phyloP scores from a whole-genome alignment of 345 rosid genomes.

The Triadica sebifera region DNA sequence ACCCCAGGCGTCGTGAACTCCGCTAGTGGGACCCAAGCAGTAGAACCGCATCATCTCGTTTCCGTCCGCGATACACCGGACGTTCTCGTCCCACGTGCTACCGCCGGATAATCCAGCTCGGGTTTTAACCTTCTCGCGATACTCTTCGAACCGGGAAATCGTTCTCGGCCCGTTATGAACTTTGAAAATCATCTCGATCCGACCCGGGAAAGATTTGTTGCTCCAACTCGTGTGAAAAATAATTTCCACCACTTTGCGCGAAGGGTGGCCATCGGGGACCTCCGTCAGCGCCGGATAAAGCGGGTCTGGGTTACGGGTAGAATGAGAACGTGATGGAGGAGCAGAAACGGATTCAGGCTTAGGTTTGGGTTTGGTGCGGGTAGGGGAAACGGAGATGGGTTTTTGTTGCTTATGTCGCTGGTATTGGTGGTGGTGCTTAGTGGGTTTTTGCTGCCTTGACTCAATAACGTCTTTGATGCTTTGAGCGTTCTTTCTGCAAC shows the following conservation, averaged over 20 bases:
- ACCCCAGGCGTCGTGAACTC: slow-evolving; percentile 15
- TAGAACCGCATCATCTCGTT: slow-evolving; percentile 96
- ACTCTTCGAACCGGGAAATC: slow-evolving; percentile 81
- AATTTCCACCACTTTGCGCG: slow-evolving; percentile 90
- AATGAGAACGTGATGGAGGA: slow-evolving; percentile 33
- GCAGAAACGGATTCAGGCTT: slow-evolving; percentile 32
- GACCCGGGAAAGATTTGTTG: slow-evolving; percentile 68
- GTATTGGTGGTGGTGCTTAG: slow-evolving; percentile 8
- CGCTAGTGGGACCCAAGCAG: slow-evolving; percentile 61
- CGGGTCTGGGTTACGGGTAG: slow-evolving; percentile 46
- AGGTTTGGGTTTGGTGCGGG: slow-evolving; percentile 27
- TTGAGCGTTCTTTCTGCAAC: slow-evolving; percentile 62
- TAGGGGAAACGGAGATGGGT: not conserved
- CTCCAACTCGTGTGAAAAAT: slow-evolving; percentile 95
- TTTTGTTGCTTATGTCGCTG: slow-evolving; percentile 2
- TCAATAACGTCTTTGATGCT: slow-evolving; percentile 72
- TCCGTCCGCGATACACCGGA: slow-evolving; percentile 86
- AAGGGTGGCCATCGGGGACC: slow-evolving; percentile 80
- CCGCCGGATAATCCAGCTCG: slow-evolving; percentile 40
- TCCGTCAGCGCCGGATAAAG: slow-evolving; percentile 65
- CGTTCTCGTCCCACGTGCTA: slow-evolving; percentile 57
- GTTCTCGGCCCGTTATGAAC: slow-evolving; percentile 76
- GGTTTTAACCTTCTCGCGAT: slow-evolving; percentile 65
- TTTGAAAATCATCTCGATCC: slow-evolving; percentile 82
- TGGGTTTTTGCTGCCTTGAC: slow-evolving; percentile 17